Conservation (phyloP, 345 rosid genomes). For the Citrus inodora region DNA sequence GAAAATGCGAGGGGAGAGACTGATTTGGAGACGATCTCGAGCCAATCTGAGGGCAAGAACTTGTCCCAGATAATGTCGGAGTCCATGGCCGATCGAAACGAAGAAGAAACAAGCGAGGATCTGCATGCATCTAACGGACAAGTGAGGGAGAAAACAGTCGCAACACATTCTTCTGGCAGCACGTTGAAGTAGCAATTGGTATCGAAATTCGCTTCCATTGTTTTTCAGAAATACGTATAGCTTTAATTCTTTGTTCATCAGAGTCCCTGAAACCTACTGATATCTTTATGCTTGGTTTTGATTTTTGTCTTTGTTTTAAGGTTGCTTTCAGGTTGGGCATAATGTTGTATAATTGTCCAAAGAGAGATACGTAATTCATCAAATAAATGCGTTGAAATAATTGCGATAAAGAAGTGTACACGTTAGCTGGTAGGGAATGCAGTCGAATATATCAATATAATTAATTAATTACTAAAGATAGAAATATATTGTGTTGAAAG, state of each 20-base stretch:
- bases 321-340: too few species aligned
- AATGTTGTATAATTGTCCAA: too few species aligned
- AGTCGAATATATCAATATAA: too few species aligned
- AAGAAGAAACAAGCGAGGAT: slow-evolving; percentile 41
- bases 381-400: too few species aligned
- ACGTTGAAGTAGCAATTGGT: not conserved
- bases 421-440: too few species aligned
- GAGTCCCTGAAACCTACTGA: not conserved
- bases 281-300: not conserved
- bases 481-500: too few species aligned
- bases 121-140: slow-evolving; percentile 55
- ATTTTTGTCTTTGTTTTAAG: too few species aligned
- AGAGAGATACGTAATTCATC: too few species aligned
- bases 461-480: too few species aligned
- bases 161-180: slow-evolving; percentile 63
- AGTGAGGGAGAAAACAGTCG: slow-evolving; percentile 52
- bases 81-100: slow-evolving; percentile 53
- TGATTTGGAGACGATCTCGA: slow-evolving; percentile 24
- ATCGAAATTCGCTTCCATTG: not conserved
- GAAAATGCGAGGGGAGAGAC: slow-evolving; percentile 20
- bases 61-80: slow-evolving; percentile 61
- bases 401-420: too few species aligned
- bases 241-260: too few species aligned
- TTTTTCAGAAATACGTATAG: not conserved
- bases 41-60: slow-evolving; percentile 48